Conservation (phyloP, 257 asterid genomes). For the Thymus quinquecostatus region DNA sequence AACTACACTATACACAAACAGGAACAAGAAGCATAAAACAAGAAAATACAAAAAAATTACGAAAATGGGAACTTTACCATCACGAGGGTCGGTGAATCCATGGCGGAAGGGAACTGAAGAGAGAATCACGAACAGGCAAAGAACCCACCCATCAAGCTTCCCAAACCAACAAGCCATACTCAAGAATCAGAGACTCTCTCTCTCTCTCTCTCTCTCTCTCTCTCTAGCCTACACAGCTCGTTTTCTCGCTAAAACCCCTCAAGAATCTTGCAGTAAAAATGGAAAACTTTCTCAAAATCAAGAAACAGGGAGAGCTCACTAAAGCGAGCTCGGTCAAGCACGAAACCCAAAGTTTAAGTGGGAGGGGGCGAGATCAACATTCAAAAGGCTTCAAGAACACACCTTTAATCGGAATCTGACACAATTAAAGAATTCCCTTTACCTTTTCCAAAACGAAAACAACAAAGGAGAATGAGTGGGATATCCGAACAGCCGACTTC, state of each 20-base stretch:
- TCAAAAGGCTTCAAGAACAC: slow-evolving; percentile 53
- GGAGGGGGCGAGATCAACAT: slow-evolving; percentile 17
- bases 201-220: neutral
- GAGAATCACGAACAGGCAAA: slow-evolving; percentile 42
- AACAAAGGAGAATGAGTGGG: slow-evolving; percentile 15
- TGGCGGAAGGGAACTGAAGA: slow-evolving; percentile 42
- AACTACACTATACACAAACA: neutral
- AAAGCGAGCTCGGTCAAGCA: slow-evolving; percentile 54
- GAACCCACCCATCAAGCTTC: slow-evolving; percentile 44
- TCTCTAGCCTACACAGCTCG: slow-evolving; percentile 18
- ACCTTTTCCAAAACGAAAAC: slow-evolving; percentile 16
- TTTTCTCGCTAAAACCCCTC: slow-evolving; percentile 25
- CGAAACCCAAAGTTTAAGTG: slow-evolving; percentile 41
- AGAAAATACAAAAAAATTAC: too few species aligned
- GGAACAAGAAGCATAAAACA: neutral
- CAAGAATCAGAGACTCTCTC: slow-evolving; percentile 28
- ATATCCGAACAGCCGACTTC: slow-evolving; percentile 26
- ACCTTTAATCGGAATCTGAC: slow-evolving; percentile 38
- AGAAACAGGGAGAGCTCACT: slow-evolving; percentile 18
- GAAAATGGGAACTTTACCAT: slow-evolving; percentile 50
- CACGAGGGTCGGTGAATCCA: slow-evolving; percentile 84
- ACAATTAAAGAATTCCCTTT: slow-evolving; percentile 25
- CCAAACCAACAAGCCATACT: slow-evolving; percentile 52
- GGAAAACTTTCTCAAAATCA: neutral
- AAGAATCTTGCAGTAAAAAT: slow-evolving; percentile 32